A percentile compares a stretch with the other conserved stretches of the same genome.
Conservation (phyloP, 257 asterid genomes). For the Marsdenia floribunda region DNA sequence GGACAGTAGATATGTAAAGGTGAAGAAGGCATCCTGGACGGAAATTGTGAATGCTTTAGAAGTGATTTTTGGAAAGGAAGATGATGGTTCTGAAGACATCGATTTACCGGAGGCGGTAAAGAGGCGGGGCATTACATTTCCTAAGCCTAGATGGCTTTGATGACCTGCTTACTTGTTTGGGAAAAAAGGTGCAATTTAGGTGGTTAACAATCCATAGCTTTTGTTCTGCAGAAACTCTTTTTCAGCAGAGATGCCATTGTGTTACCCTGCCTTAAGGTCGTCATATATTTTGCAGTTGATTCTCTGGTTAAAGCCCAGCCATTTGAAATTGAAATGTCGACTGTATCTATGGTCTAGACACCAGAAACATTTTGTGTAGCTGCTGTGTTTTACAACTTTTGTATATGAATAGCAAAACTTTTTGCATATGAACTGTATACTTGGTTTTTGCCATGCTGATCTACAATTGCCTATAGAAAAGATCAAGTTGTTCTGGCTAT, state of each 20-base stretch:
- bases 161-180: background rate
- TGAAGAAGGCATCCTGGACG: slow-evolving; percentile 12
- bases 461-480: background rate
- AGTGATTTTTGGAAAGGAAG: slow-evolving; percentile 7
- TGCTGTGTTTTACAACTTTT: background rate
- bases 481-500: background rate
- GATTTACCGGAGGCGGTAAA: slow-evolving; percentile 24
- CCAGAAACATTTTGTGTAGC: background rate
- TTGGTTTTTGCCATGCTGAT: background rate
- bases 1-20: background rate
- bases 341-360: background rate
- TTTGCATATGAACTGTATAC: background rate
- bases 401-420: no score
- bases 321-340: background rate
- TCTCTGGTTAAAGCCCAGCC: background rate
- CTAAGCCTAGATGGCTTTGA: slow-evolving; percentile 33
- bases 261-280: background rate
- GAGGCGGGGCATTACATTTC: slow-evolving; percentile 22
- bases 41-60: slow-evolving; percentile 18
- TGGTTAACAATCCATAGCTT: background rate
- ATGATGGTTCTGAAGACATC: background rate
- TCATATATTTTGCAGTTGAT: background rate
- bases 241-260: background rate
- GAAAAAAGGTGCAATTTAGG: background rate
- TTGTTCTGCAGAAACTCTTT: no score